Conservation (phyloP, 352 stramenopile genomes). For the Pythium coloratum region DNA sequence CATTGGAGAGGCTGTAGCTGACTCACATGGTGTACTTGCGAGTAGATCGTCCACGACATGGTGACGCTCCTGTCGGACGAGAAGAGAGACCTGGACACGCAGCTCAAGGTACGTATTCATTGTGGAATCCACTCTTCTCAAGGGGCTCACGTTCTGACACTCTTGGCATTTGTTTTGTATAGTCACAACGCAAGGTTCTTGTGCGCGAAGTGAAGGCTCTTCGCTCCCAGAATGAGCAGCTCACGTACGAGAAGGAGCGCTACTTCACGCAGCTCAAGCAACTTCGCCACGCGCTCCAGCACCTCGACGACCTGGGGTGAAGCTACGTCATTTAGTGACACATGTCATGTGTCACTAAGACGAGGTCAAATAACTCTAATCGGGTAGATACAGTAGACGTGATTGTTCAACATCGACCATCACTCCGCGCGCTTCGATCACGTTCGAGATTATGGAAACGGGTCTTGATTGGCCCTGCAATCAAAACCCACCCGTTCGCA, state of each 20-base stretch:
- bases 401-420: conserved; percentile 25
- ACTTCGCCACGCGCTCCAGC: conserved; percentile 69
- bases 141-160: too few species aligned
- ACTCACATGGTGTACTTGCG: background rate
- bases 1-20: background rate
- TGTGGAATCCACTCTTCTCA: too few species aligned
- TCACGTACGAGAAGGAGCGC: conserved; percentile 60
- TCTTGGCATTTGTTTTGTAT: background rate
- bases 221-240: conserved; percentile 63
- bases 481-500: conserved; percentile 9
- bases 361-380: conserved; percentile 9
- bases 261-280: conserved; percentile 80
- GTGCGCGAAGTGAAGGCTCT: conserved; percentile 80
- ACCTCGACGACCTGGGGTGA: conserved; percentile 59
- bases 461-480: conserved; percentile 3
- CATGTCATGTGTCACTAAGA: background rate
- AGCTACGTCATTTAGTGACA: conserved; percentile 13
- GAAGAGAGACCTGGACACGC: conserved; percentile 71
- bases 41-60: conserved; percentile 83
- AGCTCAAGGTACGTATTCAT: conserved; percentile 44
- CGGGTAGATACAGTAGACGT: background rate
- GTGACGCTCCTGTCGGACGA: conserved; percentile 68
- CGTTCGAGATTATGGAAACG: conserved; percentile 28
- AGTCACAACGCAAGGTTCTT: conserved; percentile 78
- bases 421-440: conserved; percentile 26